Evolutionary conservation across 176 grass and related monocot species (phyloP).

Genomic region (Tillandsia leiboldiana): DNA sequence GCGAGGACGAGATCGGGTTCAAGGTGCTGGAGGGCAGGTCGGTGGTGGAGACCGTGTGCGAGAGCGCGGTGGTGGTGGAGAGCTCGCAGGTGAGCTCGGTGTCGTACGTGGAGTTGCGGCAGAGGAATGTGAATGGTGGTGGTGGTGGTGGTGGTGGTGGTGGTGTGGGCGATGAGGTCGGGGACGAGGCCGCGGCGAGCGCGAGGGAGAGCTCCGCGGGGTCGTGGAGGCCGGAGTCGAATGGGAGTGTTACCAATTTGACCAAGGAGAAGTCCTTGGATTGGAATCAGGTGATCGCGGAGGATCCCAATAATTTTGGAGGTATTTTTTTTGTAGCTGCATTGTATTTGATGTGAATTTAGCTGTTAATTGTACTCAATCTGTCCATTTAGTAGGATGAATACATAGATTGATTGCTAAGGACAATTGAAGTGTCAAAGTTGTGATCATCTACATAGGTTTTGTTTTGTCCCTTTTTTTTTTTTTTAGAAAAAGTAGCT

Average conservation of each 20-base stretch:
- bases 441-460: not conserved
- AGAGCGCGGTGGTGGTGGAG: constrained; percentile 30
- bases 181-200: constrained; percentile 20
- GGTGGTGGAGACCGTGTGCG: constrained; percentile 34
- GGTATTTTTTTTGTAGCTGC: constrained; percentile 29
- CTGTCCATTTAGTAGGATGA: too few relatives aligned
- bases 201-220: constrained; percentile 22
- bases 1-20: constrained; percentile 13
- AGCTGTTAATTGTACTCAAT: not conserved
- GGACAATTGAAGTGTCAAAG: not conserved
- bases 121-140: constrained; percentile 51
- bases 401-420: not conserved
- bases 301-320: constrained; percentile 41
- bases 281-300: constrained; percentile 66
- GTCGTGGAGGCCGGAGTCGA: constrained; percentile 31
- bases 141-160: not conserved
- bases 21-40: constrained; percentile 34
- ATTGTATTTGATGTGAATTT: not conserved
- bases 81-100: constrained; percentile 45
- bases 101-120: constrained; percentile 62
- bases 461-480: too few relatives aligned
- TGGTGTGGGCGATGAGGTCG: constrained; percentile 21
- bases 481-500: too few relatives aligned
- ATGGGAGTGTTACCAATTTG: constrained; percentile 47
- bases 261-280: constrained; percentile 70